Percentiles rank a stretch among this genome's conserved stretches.
These are phyloP conservation scores for Pseudogymnoascus sp. DNA, from an alignment of 2,329 filamentous ascomycete genomes.

Conservation along the genomic window DNA sequence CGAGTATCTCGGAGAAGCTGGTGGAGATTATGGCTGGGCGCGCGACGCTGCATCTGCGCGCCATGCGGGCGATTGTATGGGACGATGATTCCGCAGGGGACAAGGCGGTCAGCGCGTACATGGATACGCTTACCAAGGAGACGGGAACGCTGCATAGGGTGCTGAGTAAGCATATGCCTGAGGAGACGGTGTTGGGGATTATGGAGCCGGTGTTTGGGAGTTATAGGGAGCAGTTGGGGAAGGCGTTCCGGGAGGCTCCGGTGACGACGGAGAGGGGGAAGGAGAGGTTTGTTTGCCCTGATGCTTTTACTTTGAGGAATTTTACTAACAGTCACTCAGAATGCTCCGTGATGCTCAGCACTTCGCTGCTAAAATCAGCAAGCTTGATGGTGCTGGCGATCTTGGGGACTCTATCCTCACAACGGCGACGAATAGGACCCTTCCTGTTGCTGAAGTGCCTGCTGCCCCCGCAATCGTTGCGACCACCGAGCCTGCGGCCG, in stretches of 20 bases:
- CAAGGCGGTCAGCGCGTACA: constrained; percentile 47
- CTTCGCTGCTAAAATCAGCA: constrained; percentile 52
- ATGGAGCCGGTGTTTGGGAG: constrained; percentile 61
- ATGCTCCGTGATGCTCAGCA: constrained; percentile 56
- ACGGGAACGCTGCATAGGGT: constrained; percentile 63
- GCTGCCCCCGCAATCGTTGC: neutral
- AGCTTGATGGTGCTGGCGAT: constrained; percentile 59
- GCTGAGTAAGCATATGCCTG: constrained; percentile 57
- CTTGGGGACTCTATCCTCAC: constrained; percentile 39
- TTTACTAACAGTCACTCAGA: constrained; percentile 31
- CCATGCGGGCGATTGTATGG: constrained; percentile 60
- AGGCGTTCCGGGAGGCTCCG: constrained; percentile 51
- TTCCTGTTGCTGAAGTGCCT: constrained; percentile 11
- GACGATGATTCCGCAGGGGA: constrained; percentile 35
- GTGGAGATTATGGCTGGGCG: constrained; percentile 64
- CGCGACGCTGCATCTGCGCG: constrained; percentile 52
- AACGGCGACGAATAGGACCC: neutral
- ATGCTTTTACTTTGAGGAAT: neutral
- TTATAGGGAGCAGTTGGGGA: constrained; percentile 58
- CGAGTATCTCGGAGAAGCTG: constrained; percentile 64
- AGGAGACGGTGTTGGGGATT: constrained; percentile 56
- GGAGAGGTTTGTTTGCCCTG: constrained; percentile 43
- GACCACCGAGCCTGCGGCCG: constrained; percentile 8
- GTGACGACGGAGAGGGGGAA: constrained; percentile 54
- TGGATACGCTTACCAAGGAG: constrained; percentile 65